Base-by-base conservation (phyloP, 768 basidiomycete genomes). In the Dacryopinax spathularia region DNA sequence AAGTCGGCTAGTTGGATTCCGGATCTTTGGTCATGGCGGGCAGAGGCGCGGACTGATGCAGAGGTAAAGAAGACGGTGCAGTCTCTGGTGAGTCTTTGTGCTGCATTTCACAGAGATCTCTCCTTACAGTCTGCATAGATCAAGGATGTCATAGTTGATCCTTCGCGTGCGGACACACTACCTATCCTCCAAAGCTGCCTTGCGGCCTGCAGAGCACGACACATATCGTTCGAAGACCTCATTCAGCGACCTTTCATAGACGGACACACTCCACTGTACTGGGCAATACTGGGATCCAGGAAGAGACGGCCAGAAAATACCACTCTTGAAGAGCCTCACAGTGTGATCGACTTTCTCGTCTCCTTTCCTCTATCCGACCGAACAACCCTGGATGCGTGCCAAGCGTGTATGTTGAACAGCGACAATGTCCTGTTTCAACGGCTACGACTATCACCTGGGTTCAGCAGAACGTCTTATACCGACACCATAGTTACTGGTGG, bases 161-260 rank as follows among this genome's bases (percentile, higher is more conserved):
- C 1, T 63, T 67, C 33, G 27, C 69, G 60, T 61, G 70, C 48
- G 59, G 72, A 64, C 29, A 69, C 69, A 62, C 67, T 68, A 27
- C 75, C 78, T 25, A 79, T 87, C 20, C 78, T 89, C 9, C 77
- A 79, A 33, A 83, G 82, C 69, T 89, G 87, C 67, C 78, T 80
- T 2, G 82, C 82, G 12, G 84, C 84, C 0, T 88, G 87, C 67
- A 68, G 70, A 9, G 70, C 77, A 0, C 77, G 83, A 35, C 73
- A 72, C 18, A 66, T 88, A 1, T 78, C 80, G 2, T 74, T 88
- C 35, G 77, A 83, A 0, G 64, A 75, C 0, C 68, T 89, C 9
- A 74, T 89, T 0, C 87, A 87, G 68, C 82, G 87, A 44, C 78
- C 73, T 31, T 82, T 76, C 9, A 82, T 88, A 35, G 87, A 88